Evolutionary conservation across 768 basidiomycete genomes (phyloP).

Genomic region (Mycena galericulata): DNA sequence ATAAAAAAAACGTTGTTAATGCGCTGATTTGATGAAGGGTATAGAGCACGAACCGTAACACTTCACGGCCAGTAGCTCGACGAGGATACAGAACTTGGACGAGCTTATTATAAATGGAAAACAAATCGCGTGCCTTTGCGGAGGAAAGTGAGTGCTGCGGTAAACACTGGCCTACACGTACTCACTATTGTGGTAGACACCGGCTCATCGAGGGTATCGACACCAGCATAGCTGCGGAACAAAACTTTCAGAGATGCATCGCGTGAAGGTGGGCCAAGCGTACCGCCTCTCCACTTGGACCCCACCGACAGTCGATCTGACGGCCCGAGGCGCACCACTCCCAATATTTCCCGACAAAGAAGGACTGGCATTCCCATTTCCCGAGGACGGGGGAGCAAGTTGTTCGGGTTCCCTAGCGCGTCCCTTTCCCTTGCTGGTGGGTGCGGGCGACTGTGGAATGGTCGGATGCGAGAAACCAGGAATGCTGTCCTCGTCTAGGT

Average conservation of each 20-base stretch:
- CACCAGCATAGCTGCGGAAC: conserved; percentile 74
- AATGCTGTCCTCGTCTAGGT: conserved; percentile 84
- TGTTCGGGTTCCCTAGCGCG: conserved; percentile 70
- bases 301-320: conserved; percentile 83
- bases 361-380: conserved; percentile 47
- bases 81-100: conserved; percentile 95
- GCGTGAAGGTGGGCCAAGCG: conserved; percentile 32
- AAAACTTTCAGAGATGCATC: conserved; percentile 5
- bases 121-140: conserved; percentile 82
- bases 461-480: conserved; percentile 82
- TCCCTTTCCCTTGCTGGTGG: conserved; percentile 76
- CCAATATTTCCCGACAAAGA: conserved; percentile 80
- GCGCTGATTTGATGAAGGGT: not conserved
- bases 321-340: conserved; percentile 56
- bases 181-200: conserved; percentile 86
- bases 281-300: conserved; percentile 91
- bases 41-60: conserved; percentile 68
- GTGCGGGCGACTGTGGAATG: conserved; percentile 53
- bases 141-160: conserved; percentile 5
- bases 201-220: conserved; percentile 93
- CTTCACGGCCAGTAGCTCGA: conserved; percentile 78
- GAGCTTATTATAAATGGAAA: conserved; percentile 93
- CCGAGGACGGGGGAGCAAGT: conserved; percentile 58
- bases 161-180: conserved; percentile 39
- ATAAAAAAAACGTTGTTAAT: conserved; percentile 15